Base-by-base conservation (phyloP, 768 basidiomycete species). In the Agrocybe pediades region DNA sequence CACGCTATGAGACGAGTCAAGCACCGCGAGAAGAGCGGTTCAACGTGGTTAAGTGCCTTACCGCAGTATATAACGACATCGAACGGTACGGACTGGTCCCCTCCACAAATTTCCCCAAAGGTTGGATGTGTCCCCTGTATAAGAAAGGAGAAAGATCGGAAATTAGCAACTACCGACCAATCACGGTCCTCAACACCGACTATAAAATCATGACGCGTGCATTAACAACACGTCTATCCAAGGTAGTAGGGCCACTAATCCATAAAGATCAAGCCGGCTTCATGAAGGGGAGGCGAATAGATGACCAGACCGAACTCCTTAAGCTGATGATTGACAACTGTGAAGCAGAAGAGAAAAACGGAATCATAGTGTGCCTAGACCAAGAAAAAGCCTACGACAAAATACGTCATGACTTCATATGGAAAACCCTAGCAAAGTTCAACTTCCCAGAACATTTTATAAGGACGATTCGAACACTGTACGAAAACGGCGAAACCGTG, bases 121-220 rank as follows among this genome's bases (percentile, higher is more conserved):
- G 76, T 0, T 70, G 68, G 71, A 68, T 74, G 64, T 71, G 72
- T 63, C 74, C 70, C 0, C 24, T 79, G 0, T 79, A 72, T 51
- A 79, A 79, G 27, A 78, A 79, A 40, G 69, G 66, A 6, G 71
- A 74, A 19, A 40, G 20, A 1, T 46, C 41, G 0, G 54, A 67
- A 1, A 72, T 74, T n/a, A n/a, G n/a, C n/a, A n/a, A n/a, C n/a
- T n/a, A n/a, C n/a, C n/a, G n/a, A n/a, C n/a, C n/a, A n/a, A 51
- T 9, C 7, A 43, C 41, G 25, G 17, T 43, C 6, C 17, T 43
- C 8, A 43, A 43, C 41, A 43, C 41, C 4, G 41, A 43, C 41
- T 43, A 43, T 19, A 43, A 43, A 43, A 43, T 21, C 9, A 43
- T 43, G 41, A 43, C 41, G 2, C 20, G 17, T 8, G 16, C 25